Percentiles rank a stretch among this genome's conserved stretches.
Conservation (phyloP, 148 eudicot genomes). For the Fagopyrum esculentum region DNA sequence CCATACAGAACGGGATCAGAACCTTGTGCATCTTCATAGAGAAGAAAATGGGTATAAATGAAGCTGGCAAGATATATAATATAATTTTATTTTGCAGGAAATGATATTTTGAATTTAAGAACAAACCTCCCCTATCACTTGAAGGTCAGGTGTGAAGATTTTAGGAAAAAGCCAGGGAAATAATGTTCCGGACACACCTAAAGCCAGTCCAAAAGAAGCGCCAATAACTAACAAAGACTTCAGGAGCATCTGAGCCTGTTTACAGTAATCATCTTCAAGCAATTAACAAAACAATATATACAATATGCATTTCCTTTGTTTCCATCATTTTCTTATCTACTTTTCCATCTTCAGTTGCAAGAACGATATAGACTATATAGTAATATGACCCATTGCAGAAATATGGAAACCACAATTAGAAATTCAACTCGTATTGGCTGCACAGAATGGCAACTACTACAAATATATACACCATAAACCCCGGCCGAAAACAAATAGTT, state of each 20-base stretch:
- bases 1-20: conserved; percentile 67
- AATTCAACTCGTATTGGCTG: neutral
- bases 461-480: neutral
- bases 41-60: neutral
- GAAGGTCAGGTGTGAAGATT: conserved; percentile 68
- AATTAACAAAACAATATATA: neutral
- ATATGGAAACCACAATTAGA: neutral
- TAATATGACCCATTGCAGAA: neutral
- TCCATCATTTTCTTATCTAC: neutral
- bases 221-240: conserved; percentile 80
- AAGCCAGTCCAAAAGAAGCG: conserved; percentile 50
- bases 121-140: conserved; percentile 68
- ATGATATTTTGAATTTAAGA: neutral
- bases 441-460: conserved; percentile 3
- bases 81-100: neutral
- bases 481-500: neutral
- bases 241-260: conserved; percentile 66
- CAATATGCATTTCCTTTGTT: neutral
- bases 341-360: neutral
- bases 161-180: conserved; percentile 78
- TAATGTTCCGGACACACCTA: conserved; percentile 59
- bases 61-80: neutral
- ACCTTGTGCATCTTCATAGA: conserved; percentile 77
- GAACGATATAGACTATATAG: neutral
- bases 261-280: conserved; percentile 3